Evolutionary conservation across 805 yeast species (phyloP), one percentile per base, ranked within the genome.

Genomic region (Metschnikowia reukaufii): DNA sequence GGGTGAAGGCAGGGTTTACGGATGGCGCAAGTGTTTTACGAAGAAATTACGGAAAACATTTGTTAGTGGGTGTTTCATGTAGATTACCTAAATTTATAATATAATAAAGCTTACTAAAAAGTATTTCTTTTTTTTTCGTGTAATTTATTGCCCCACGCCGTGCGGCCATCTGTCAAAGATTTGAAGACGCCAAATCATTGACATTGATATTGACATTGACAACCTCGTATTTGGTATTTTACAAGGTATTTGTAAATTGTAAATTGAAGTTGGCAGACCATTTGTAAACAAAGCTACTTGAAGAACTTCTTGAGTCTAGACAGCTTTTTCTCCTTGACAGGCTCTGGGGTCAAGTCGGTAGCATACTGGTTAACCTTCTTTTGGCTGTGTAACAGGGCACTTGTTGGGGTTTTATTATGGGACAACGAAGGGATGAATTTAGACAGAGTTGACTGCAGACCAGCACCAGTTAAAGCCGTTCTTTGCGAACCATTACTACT

Each of bases 251-350:
- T n/a, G n/a, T n/a, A n/a, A n/a, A n/a, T n/a, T n/a, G n/a, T n/a
- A n/a, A n/a, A n/a, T n/a, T n/a, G n/a, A n/a, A n/a, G n/a, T n/a
- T n/a, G n/a, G n/a, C n/a, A n/a, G n/a, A n/a, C n/a, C n/a, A n/a
- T n/a, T n/a, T n/a, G n/a, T 16, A 31, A 31, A 31, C n/a, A 16
- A 12, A 16, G 19, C 41, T 42, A 54, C 47, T 55, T 54, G 37
- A 56, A 54, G 21, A 56, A 40, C 12, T 54, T 49, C 47, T 49
- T 54, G 45, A 56, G 51, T 25, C 59, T 44, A 16, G 59, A 55
- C 42, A 42, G 49, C 44, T 56, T 56, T 38, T 56, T 56, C 36
- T 54, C 55, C 48, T 56, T 54, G 6, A 17, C 37, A 7, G 51
- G 49, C 31, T 36, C 45, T 10, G 39, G 45, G 18, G 48, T 34